Evolutionary conservation across 768 basidiomycete species (phyloP).

Genomic region (Termitomyces sp.): DNA sequence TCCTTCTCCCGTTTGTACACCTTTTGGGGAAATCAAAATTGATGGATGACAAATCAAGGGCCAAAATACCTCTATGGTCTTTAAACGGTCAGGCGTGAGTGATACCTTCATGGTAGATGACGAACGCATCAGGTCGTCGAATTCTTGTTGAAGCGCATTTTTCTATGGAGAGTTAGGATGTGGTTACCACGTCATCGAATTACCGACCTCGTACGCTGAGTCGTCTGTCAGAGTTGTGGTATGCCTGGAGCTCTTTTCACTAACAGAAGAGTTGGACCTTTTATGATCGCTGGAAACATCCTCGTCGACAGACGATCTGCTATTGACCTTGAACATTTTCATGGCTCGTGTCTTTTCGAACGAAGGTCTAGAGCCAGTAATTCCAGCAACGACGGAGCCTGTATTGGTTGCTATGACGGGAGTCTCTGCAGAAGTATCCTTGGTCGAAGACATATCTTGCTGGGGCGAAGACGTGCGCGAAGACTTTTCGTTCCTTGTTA

Average conservation of each 20-base stretch:
- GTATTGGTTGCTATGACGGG: conserved; percentile 22
- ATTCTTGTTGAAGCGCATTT: conserved; percentile 63
- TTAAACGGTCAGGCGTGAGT: conserved; percentile 88
- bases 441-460: conserved; percentile 31
- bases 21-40: conserved; percentile 29
- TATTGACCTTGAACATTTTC: conserved; percentile 47
- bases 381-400: conserved; percentile 14
- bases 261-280: conserved; percentile 48
- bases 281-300: conserved; percentile 45
- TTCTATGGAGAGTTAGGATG: conserved; percentile 34
- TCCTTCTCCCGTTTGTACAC: conserved; percentile 73
- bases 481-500: conserved; percentile 49
- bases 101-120: conserved; percentile 93
- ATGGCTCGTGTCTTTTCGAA: conserved; percentile 57
- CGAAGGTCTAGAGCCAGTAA: conserved; percentile 45
- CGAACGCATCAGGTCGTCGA: conserved; percentile 90
- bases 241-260: conserved; percentile 39
- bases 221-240: conserved; percentile 23
- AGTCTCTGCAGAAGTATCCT: conserved; percentile 35
- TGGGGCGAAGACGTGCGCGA: conserved; percentile 43
- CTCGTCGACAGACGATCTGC: conserved; percentile 32
- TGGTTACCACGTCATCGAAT: neutral
- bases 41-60: conserved; percentile 25
- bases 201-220: conserved; percentile 30
- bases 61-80: conserved; percentile 82